Conservation (phyloP, 2,329 filamentous ascomycete genomes). For the Aspergillus persii region DNA sequence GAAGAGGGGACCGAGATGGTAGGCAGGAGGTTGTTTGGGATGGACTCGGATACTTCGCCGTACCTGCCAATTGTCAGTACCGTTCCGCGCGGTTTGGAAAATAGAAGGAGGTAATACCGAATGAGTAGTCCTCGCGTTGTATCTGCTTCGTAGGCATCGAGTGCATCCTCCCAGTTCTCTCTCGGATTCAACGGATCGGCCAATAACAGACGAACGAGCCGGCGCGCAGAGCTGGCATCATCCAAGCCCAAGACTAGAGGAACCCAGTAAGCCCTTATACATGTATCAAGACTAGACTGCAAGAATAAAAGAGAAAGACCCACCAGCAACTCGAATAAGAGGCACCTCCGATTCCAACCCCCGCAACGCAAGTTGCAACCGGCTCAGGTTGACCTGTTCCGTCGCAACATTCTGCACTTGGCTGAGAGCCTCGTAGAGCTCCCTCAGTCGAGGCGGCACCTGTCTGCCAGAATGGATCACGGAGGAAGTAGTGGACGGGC, state of each 20-base stretch:
- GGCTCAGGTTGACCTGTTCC: constrained; percentile 57
- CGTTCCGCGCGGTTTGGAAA: constrained; percentile 29
- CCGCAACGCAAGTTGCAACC: constrained; percentile 58
- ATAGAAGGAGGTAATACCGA: constrained; percentile 48
- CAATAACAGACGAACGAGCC: constrained; percentile 66
- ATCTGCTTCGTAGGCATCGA: constrained; percentile 51
- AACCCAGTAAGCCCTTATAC: background rate
- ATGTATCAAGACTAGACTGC: background rate
- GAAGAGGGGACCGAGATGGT: constrained; percentile 57
- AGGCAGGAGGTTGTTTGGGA: constrained; percentile 52
- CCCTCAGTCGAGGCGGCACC: constrained; percentile 52
- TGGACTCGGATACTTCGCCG: constrained; percentile 50
- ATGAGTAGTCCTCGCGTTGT: constrained; percentile 61
- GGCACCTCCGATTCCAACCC: constrained; percentile 56
- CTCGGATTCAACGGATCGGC: constrained; percentile 66
- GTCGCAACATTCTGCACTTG: constrained; percentile 53
- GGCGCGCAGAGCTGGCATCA: constrained; percentile 50
- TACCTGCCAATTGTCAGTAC: constrained; percentile 42
- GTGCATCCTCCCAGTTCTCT: constrained; percentile 64
- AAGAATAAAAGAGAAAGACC: constrained; percentile 13
- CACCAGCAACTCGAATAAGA: constrained; percentile 56
- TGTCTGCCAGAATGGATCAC: constrained; percentile 54
- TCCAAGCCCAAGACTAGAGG: constrained; percentile 50
- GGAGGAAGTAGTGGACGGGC: constrained; percentile 50
- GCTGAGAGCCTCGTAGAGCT: constrained; percentile 54